Evolutionary conservation across 805 yeast genomes (phyloP), one percentile per base, ranked within the genome.

Genomic region (Metschnikowia similis): DNA sequence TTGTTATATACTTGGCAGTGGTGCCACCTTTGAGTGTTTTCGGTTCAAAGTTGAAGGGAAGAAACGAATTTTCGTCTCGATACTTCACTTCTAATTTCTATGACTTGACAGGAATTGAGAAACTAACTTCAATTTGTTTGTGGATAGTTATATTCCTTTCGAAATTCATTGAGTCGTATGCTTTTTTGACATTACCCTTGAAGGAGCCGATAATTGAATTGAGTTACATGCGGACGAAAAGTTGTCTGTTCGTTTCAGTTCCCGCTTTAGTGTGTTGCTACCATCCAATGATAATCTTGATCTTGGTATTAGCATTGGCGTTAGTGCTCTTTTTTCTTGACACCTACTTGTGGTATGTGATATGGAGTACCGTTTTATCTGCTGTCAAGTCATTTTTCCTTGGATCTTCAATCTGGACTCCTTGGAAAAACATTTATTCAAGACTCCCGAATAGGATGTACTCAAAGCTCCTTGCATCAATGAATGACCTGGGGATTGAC

Each of bases 371-470:
- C 0, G 60, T 80, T 0, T 84, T 86, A 49, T 87, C 95, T 0
- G 84, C 87, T 5, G 75, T 83, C 48, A 71, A 87, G 6, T 85
- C 94, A 0, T 76, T 84, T 55, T 81, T 84, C 38, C 74, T 84
- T 53, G 96, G 96, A 0, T 83, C 87, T 5, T 87, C 95, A 0
- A 82, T 88, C 9, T 84, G 92, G 85, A 86, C 94, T 1, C 96
- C 96, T 0, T 88, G 96, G 96, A 80, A 87, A 63, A 87, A 87
- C 58, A 80, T 85, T 30, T 88, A 85, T 62, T 79, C 89, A 4
- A 71, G 90, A 45, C 67, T 89, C 29, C 96, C 96, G 1, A 83
- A 84, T 58, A 74, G 96, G 56, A 85, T 89, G 3, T 78, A 77
- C 56, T 80, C 92, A 9, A 88, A 89, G 58, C 72, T 89, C 2